Percentiles rank a stretch among this genome's conserved stretches.
Conservation (phyloP, 371 early-diverging fungal species). For the Mucor indicus region DNA sequence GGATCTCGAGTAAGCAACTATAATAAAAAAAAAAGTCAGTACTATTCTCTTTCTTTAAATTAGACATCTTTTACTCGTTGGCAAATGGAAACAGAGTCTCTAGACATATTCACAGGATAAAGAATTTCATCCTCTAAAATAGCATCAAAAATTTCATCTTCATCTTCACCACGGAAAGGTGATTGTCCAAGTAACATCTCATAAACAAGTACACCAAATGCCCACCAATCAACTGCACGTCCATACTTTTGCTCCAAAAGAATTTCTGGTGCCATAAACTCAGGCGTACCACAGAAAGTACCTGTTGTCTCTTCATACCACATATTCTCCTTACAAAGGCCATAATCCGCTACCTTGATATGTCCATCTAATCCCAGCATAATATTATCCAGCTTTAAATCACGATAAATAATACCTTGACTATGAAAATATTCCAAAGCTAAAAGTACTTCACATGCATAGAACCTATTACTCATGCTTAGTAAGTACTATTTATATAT, state of each 20-base stretch:
- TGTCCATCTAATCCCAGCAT: slow-evolving; percentile 83
- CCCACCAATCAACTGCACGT: slow-evolving; percentile 93
- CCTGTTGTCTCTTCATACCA: slow-evolving; percentile 59
- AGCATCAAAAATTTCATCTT: slow-evolving; percentile 95
- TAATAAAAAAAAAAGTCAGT: neutral
- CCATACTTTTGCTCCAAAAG: slow-evolving; percentile 81
- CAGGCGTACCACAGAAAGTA: slow-evolving; percentile 92
- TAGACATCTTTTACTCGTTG: slow-evolving; percentile 60
- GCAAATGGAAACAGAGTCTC: slow-evolving; percentile 88
- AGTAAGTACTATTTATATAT: no score
- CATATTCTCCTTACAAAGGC: slow-evolving; percentile 63
- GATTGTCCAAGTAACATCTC: slow-evolving; percentile 95
- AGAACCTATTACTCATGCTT: slow-evolving; percentile 61
- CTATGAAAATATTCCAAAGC: slow-evolving; percentile 75
- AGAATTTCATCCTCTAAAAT: slow-evolving; percentile 92
- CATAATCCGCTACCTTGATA: slow-evolving; percentile 99
- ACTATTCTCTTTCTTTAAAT: neutral
- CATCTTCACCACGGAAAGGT: slow-evolving; percentile 94
- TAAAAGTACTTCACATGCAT: slow-evolving; percentile 94
- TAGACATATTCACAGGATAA: slow-evolving; percentile 89
- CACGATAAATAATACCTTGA: slow-evolving; percentile 51
- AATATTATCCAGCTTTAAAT: slow-evolving; percentile 49
- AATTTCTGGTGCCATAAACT: slow-evolving; percentile 79
- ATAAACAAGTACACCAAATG: slow-evolving; percentile 87
- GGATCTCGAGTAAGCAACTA: slow-evolving; percentile 90